Conservation (phyloP, 2,329 filamentous ascomycete genomes). For the Hysterium pulicare region DNA sequence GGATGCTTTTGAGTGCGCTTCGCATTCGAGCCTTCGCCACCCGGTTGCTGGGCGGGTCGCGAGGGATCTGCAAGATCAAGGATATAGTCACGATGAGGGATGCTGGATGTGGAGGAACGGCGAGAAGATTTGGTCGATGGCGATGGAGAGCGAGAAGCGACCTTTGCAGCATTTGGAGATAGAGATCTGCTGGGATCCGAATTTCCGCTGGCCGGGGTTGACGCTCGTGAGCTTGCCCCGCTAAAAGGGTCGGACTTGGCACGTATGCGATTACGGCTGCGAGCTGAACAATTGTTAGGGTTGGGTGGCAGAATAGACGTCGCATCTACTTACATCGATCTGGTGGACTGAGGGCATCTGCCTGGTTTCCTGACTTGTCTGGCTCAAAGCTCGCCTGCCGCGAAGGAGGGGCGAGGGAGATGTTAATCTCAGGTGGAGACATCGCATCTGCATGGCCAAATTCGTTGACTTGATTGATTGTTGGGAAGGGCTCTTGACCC, state of each 20-base stretch:
- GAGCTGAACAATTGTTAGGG: constrained; percentile 39
- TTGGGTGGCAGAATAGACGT: constrained; percentile 2
- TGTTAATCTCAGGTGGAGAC: constrained; percentile 91
- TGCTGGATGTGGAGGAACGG: constrained; percentile 50
- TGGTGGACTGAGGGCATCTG: constrained; percentile 81
- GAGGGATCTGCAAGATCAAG: constrained; percentile 86
- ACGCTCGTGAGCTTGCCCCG: constrained; percentile 44
- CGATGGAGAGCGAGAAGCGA: constrained; percentile 45
- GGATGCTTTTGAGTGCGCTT: constrained; percentile 97
- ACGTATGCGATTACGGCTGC: constrained; percentile 54
- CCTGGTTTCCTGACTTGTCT: constrained; percentile 58
- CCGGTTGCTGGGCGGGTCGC: constrained; percentile 60
- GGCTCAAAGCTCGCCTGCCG: constrained; percentile 64
- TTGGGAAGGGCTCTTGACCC: constrained; percentile 47
- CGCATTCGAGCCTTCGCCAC: constrained; percentile 41
- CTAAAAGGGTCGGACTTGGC: constrained; percentile 61
- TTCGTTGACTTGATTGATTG: constrained; percentile 53
- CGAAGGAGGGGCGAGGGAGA: constrained; percentile 80
- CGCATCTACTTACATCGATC: constrained; percentile 53
- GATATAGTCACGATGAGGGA: constrained; percentile 69
- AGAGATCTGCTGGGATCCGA: constrained; percentile 36
- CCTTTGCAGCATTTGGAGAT: constrained; percentile 41
- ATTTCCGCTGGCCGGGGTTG: constrained; percentile 35
- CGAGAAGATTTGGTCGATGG: constrained; percentile 47
- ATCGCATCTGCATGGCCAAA: constrained; percentile 70